These are phyloP conservation scores for Umbelopsis sp. DNA, from an alignment of 192 early-diverging fungal species.

Conservation along the genomic window DNA sequence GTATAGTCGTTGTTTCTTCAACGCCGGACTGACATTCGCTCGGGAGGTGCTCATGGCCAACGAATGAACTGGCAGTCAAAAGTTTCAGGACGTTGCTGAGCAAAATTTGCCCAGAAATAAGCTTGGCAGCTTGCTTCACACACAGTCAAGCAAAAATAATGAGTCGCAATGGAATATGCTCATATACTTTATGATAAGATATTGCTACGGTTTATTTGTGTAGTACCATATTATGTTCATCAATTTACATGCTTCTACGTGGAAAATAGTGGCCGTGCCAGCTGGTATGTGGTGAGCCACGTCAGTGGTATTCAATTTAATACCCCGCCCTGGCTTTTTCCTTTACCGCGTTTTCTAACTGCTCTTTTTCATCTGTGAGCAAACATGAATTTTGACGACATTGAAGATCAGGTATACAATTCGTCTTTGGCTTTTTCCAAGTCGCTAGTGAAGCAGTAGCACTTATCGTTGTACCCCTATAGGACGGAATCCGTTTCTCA, in stretches of 20 bases:
- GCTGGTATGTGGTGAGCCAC: not conserved
- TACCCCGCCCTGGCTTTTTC: slow-evolving; percentile 14
- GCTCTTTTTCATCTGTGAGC: slow-evolving; percentile 19
- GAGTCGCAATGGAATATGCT: no score
- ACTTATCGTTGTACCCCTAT: not conserved
- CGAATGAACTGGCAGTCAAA: not conserved
- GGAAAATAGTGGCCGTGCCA: no score
- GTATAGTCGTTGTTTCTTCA: slow-evolving; percentile 13
- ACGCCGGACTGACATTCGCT: not conserved
- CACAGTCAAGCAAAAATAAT: no score
- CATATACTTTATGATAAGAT: no score
- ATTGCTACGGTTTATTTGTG: no score
- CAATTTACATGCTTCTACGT: no score
- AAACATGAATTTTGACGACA: slow-evolving; percentile 82
- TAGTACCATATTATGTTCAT: no score
- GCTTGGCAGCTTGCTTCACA: no score
- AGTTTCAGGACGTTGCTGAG: no score
- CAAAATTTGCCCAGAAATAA: no score
- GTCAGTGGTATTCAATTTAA: slow-evolving; percentile 9
- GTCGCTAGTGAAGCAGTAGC: not conserved
- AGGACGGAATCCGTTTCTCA: slow-evolving; percentile 92
- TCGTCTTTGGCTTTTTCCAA: not conserved
- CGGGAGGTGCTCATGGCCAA: not conserved
- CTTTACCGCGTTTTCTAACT: slow-evolving; percentile 17
- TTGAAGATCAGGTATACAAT: slow-evolving; percentile 74